phyloP scores from a whole-genome alignment of 306 rosid genomes.

The Senna tora region DNA sequence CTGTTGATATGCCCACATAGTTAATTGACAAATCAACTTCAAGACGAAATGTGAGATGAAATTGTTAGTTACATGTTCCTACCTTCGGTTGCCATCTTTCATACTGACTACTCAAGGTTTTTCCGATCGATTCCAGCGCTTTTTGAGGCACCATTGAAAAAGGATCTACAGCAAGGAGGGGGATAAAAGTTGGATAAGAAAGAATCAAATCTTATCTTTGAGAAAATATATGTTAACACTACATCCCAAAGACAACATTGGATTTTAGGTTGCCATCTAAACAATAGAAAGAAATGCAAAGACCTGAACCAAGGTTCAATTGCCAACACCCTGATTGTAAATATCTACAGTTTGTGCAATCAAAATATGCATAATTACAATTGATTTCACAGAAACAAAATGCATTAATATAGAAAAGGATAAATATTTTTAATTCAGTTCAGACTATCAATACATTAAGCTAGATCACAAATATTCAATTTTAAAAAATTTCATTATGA shows the following conservation, averaged over 20 bases:
- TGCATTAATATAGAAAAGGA: background rate
- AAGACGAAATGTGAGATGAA: conserved; percentile 35
- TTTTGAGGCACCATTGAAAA: conserved; percentile 91
- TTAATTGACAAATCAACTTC: conserved; percentile 34
- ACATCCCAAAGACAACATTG: conserved; percentile 3
- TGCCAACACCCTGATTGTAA: conserved; percentile 1
- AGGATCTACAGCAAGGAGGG: conserved; percentile 68
- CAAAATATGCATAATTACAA: background rate
- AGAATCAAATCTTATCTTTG: background rate
- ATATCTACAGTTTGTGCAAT: background rate
- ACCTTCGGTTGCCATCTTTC: conserved; percentile 99
- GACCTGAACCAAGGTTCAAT: conserved; percentile 18
- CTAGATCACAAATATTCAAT: background rate
- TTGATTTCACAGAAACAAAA: too few species aligned
- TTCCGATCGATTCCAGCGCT: conserved; percentile 94
- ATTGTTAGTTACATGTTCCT: conserved; percentile 38
- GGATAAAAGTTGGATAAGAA: conserved; percentile 8
- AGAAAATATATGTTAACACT: background rate
- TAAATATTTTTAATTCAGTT: background rate
- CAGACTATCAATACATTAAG: background rate
- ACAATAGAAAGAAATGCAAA: background rate
- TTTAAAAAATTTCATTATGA: conserved; percentile 22
- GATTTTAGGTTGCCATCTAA: background rate
- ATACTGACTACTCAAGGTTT: conserved; percentile 79
- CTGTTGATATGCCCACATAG: conserved; percentile 54